phyloP scores from a whole-genome alignment of 164 flowering plant species.

The Macadamia integrifolia region DNA sequence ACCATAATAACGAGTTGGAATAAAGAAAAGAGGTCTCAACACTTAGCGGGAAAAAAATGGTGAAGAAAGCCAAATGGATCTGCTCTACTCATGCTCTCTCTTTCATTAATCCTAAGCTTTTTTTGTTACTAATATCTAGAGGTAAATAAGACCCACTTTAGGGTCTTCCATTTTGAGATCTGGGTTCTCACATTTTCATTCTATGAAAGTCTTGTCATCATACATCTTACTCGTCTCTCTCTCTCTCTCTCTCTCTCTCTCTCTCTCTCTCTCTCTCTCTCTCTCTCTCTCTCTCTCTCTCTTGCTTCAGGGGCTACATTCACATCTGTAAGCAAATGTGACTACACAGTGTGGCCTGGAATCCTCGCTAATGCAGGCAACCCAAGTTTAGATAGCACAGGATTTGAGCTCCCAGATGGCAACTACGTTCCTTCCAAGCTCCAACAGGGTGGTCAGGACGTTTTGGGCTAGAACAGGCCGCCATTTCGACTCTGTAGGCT shows the following conservation, averaged over 20 bases:
- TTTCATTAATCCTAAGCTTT: too few relatives aligned
- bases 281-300: conserved; percentile 29
- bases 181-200: conserved; percentile 2
- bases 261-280: conserved; percentile 23
- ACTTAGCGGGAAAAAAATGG: neutral
- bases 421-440: conserved; percentile 43
- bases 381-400: conserved; percentile 24
- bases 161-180: neutral
- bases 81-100: too few relatives aligned
- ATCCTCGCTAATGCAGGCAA: conserved; percentile 48
- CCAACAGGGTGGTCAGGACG: conserved; percentile 91
- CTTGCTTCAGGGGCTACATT: conserved; percentile 54
- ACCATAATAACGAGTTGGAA: neutral
- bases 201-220: neutral
- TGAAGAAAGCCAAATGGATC: too few relatives aligned
- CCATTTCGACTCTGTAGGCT: conserved; percentile 49
- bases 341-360: conserved; percentile 85
- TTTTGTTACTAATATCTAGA: too few relatives aligned
- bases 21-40: too few relatives aligned
- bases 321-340: conserved; percentile 75
- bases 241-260: conserved; percentile 24
- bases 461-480: conserved; percentile 92
- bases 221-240: neutral
- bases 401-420: conserved; percentile 57
- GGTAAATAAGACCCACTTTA: too few relatives aligned